Conservation (phyloP, 768 basidiomycete species). For the Lentinula detonsa region DNA sequence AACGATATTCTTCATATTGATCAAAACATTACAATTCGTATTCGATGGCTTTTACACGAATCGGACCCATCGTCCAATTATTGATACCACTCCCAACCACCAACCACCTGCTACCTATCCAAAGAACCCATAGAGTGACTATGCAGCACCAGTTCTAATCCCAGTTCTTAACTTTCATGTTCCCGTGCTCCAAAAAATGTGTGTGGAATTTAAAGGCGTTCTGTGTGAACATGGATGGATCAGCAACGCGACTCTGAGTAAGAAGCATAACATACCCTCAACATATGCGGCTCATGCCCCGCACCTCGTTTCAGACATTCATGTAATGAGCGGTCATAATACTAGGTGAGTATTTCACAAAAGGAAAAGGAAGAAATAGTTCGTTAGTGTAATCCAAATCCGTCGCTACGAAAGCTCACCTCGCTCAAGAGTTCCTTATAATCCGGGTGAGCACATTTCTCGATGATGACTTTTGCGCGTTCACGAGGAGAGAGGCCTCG, state of each 20-base stretch:
- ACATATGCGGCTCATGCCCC: conserved; percentile 45
- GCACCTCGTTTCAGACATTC: conserved; percentile 39
- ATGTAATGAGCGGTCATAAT: conserved; percentile 35
- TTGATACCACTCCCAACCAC: too few species aligned
- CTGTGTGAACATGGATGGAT: conserved; percentile 10
- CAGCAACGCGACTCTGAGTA: neutral
- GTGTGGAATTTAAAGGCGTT: conserved; percentile 30
- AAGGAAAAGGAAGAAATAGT: neutral
- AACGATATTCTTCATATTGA: too few species aligned
- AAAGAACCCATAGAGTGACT: too few species aligned
- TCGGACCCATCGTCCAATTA: too few species aligned
- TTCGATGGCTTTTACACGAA: too few species aligned
- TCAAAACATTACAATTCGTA: too few species aligned
- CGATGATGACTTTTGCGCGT: conserved; percentile 38
- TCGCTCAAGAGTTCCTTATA: conserved; percentile 35
- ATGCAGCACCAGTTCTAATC: conserved; percentile 12
- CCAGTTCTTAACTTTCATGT: conserved; percentile 35
- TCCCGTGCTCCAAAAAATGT: conserved; percentile 29
- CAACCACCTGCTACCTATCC: too few species aligned
- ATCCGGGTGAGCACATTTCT: conserved; percentile 43
- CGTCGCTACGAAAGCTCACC: conserved; percentile 14
- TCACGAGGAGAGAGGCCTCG: conserved; percentile 41
- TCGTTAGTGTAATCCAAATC: too few species aligned
- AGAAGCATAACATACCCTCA: conserved; percentile 23
- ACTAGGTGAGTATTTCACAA: conserved; percentile 15